These are phyloP conservation scores for Aspergillus wentii DNA, from an alignment of 495 filamentous ascomycete species.

Conservation along the genomic window DNA sequence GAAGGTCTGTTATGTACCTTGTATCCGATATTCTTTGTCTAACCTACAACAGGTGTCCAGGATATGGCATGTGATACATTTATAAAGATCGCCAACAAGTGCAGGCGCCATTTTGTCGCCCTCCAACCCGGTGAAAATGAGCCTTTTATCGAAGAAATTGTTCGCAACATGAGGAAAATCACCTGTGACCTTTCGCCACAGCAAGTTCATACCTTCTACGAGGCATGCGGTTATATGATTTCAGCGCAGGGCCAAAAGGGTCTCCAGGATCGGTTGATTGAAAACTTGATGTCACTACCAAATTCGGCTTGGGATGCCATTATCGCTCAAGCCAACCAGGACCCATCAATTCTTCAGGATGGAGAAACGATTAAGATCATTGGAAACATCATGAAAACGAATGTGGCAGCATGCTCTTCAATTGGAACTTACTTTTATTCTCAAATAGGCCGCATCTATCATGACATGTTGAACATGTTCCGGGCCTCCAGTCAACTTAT, in stretches of 20 bases:
- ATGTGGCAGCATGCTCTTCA: conserved; percentile 92
- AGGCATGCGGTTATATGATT: conserved; percentile 99
- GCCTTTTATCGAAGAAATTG: conserved; percentile 98
- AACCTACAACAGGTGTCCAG: conserved; percentile 69
- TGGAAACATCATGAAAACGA: conserved; percentile 99
- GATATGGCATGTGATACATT: conserved; percentile 99
- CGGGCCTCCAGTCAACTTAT: conserved; percentile 93
- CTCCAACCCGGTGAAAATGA: conserved; percentile 91
- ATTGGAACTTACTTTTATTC: conserved; percentile 97
- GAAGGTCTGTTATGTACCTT: conserved; percentile 62
- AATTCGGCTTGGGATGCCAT: conserved; percentile 95
- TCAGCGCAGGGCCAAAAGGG: conserved; percentile 91
- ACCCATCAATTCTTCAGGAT: conserved; percentile 81
- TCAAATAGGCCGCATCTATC: conserved; percentile 96
- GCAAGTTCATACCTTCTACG: conserved; percentile 98
- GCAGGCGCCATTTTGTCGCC: conserved; percentile 94
- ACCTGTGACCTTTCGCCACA: conserved; percentile 92
- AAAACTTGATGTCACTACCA: conserved; percentile 87
- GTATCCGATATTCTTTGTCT: conserved; percentile 21
- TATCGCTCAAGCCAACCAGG: conserved; percentile 74
- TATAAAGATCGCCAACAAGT: conserved; percentile 99
- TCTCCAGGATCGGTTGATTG: conserved; percentile 83
- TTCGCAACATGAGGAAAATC: conserved; percentile 89
- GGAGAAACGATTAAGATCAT: conserved; percentile 94
- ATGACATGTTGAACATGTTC: conserved; percentile 99